Conservation (phyloP, 495 filamentous ascomycete species). For the Podospora australis region DNA sequence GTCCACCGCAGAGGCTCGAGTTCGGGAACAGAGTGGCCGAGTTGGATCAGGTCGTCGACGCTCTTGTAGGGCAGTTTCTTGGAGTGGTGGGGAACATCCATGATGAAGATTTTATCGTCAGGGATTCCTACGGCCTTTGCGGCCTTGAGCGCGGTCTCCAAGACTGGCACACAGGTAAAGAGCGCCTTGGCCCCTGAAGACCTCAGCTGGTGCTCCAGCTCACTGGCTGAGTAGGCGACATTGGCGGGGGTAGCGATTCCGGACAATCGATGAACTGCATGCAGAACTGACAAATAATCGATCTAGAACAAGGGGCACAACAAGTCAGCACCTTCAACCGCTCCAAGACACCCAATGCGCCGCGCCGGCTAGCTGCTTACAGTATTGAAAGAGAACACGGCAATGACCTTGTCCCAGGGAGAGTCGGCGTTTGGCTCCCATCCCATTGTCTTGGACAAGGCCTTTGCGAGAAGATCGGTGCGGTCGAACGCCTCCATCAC, state of each 20-base stretch:
- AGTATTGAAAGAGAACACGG: constrained; percentile 73
- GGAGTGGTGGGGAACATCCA: constrained; percentile 58
- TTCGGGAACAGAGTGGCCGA: constrained; percentile 55
- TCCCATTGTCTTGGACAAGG: constrained; percentile 63
- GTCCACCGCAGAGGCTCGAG: constrained; percentile 63
- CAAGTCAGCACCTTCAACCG: constrained; percentile 1
- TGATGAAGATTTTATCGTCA: constrained; percentile 64
- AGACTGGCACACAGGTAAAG: constrained; percentile 72
- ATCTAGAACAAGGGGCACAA: constrained; percentile 46
- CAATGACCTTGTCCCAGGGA: constrained; percentile 82
- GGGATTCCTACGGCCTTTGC: constrained; percentile 62
- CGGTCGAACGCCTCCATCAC: constrained; percentile 58
- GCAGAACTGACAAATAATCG: constrained; percentile 69
- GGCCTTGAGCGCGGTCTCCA: constrained; percentile 63
- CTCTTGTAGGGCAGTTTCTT: constrained; percentile 57
- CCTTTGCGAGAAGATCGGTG: constrained; percentile 63
- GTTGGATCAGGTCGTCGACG: constrained; percentile 58
- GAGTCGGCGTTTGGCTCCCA: constrained; percentile 69
- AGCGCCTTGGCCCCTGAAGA: constrained; percentile 68
- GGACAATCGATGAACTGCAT: constrained; percentile 68
- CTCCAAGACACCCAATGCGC: too few species aligned
- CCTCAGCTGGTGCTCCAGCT: constrained; percentile 73
- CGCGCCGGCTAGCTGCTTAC: constrained; percentile 46
- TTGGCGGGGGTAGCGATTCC: constrained; percentile 77
- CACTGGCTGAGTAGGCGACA: constrained; percentile 68